Percentiles rank a stretch among this genome's conserved stretches.
These are phyloP conservation scores for Pyrus hybrid DNA, from an alignment of 331 rosid species.

Conservation along the genomic window DNA sequence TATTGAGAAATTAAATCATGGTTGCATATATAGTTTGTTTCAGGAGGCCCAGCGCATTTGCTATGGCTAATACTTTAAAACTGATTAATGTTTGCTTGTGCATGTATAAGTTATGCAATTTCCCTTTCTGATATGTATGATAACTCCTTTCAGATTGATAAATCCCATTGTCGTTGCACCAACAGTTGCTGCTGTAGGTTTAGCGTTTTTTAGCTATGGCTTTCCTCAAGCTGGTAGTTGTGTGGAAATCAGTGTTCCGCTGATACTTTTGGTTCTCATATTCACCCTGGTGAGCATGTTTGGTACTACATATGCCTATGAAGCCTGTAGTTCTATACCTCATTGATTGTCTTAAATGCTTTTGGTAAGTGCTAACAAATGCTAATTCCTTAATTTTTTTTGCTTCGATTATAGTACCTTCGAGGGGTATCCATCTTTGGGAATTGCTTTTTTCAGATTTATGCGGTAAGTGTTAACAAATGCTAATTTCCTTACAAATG, in stretches of 20 bases:
- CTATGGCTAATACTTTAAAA: background rate
- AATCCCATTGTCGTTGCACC: conserved; percentile 96
- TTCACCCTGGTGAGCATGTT: conserved; percentile 61
- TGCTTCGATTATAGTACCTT: conserved; percentile 50
- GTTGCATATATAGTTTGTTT: background rate
- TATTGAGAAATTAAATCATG: background rate
- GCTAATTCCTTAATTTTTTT: conserved; percentile 2
- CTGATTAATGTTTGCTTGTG: background rate
- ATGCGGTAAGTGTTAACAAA: conserved; percentile 52
- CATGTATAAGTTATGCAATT: background rate
- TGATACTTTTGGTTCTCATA: conserved; percentile 62
- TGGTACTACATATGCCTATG: background rate
- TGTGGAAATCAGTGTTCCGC: conserved; percentile 80
- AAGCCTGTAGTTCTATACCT: background rate
- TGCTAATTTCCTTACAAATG: conserved; percentile 1
- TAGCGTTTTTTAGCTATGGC: conserved; percentile 97
- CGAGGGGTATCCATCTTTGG: conserved; percentile 83
- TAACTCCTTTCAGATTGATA: conserved; percentile 49
- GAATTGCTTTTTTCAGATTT: conserved; percentile 59
- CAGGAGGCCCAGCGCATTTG: background rate
- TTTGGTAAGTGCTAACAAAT: conserved; percentile 9
- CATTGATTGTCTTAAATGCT: background rate
- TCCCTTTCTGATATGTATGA: background rate
- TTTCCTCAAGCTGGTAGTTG: conserved; percentile 94
- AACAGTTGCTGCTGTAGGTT: conserved; percentile 88